Evolutionary conservation across 2,329 filamentous ascomycete species (phyloP).

Genomic region (Didymella glomerata): DNA sequence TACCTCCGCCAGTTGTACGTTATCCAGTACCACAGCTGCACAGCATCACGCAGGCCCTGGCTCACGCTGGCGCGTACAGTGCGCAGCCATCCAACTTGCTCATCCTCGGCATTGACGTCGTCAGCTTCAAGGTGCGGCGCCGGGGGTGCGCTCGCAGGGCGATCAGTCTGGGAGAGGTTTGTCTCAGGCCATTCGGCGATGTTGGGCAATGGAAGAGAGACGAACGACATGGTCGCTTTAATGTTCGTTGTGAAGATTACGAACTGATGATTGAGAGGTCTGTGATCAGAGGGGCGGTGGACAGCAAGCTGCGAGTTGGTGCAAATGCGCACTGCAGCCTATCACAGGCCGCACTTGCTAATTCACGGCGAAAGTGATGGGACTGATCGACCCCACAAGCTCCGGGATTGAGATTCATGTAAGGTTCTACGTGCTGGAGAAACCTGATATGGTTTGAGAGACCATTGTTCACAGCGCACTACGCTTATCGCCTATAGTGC

Average conservation of each 20-base stretch:
- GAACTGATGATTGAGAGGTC: background rate
- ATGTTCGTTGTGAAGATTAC: background rate
- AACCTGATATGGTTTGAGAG: background rate
- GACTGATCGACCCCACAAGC: background rate
- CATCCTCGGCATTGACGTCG: background rate
- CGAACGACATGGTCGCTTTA: background rate
- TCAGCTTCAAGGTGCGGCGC: background rate
- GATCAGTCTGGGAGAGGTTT: background rate
- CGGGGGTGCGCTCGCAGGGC: background rate
- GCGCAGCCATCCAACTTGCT: background rate
- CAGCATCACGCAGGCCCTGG: background rate
- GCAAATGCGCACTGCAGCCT: background rate
- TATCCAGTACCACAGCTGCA: slow-evolving; percentile 4
- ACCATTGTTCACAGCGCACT: background rate
- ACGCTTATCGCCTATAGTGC: background rate
- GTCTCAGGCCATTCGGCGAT: background rate
- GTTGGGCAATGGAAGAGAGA: background rate
- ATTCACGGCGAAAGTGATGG: background rate
- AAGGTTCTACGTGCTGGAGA: background rate
- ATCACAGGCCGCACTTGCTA: background rate
- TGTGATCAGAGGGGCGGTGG: background rate
- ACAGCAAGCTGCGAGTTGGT: background rate
- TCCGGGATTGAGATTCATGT: background rate
- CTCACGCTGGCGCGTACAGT: background rate
- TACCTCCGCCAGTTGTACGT: slow-evolving; percentile 5